Percentiles rank a stretch among this genome's conserved stretches.
These are phyloP conservation scores for Vigna reflexopilosa DNA, from an alignment of 306 rosid species.

Conservation along the genomic window DNA sequence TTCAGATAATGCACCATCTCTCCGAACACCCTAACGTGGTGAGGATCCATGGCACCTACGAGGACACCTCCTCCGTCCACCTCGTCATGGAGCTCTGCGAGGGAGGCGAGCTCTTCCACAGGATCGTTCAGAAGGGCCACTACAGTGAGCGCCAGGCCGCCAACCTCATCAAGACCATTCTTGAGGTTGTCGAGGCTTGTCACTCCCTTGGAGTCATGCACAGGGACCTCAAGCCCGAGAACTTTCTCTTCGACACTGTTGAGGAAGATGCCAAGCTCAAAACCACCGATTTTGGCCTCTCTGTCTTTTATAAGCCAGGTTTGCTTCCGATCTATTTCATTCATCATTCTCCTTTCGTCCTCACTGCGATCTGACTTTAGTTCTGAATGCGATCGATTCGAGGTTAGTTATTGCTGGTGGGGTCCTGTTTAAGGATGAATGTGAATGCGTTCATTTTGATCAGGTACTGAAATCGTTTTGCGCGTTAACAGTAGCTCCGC, in stretches of 20 bases:
- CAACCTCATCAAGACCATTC: slow-evolving; percentile 52
- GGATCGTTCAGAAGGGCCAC: slow-evolving; percentile 61
- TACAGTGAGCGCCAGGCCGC: slow-evolving; percentile 65
- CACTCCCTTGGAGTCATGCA: slow-evolving; percentile 69
- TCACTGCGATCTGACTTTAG: neutral
- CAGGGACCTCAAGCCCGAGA: slow-evolving; percentile 68
- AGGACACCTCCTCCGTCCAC: slow-evolving; percentile 52
- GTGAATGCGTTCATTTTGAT: neutral
- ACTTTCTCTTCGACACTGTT: slow-evolving; percentile 57
- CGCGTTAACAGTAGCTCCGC: neutral
- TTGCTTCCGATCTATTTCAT: neutral
- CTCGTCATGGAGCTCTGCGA: slow-evolving; percentile 68
- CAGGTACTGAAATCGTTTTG: neutral
- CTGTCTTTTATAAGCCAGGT: slow-evolving; percentile 66
- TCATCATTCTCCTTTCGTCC: neutral
- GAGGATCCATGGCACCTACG: slow-evolving; percentile 58
- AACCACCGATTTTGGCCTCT: slow-evolving; percentile 65
- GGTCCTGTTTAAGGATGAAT: neutral
- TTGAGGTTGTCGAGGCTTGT: slow-evolving; percentile 62
- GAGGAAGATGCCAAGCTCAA: slow-evolving; percentile 64
- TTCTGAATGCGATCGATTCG: neutral
- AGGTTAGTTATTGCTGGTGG: no score
- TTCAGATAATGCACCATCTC: slow-evolving; percentile 72
- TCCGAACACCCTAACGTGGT: slow-evolving; percentile 59
- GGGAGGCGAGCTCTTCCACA: slow-evolving; percentile 63